Conservation (phyloP, 2,329 filamentous ascomycete genomes). For the Neonectria punicea region DNA sequence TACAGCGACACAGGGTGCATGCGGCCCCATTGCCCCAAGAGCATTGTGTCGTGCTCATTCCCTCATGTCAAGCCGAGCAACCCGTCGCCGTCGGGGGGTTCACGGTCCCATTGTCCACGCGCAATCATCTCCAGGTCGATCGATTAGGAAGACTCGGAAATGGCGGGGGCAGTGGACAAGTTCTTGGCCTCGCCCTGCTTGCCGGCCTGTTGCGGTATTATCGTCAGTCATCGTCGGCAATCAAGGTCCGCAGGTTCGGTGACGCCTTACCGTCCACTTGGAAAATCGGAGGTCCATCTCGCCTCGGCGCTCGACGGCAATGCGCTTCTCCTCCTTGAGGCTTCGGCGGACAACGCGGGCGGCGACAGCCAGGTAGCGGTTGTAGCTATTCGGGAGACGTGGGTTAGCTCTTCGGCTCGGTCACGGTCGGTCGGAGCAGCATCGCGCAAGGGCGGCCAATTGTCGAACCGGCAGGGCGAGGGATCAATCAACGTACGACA, state of each 20-base stretch:
- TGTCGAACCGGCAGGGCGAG: constrained; percentile 21
- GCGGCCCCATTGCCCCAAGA: constrained; percentile 35
- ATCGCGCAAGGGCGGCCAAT: constrained; percentile 23
- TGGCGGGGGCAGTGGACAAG: constrained; percentile 60
- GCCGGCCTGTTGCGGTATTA: constrained; percentile 77
- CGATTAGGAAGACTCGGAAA: constrained; percentile 51
- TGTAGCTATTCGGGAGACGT: constrained; percentile 77
- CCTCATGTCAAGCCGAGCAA: constrained; percentile 37
- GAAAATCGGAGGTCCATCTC: constrained; percentile 89
- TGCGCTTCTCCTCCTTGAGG: constrained; percentile 93
- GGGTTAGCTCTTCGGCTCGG: constrained; percentile 49
- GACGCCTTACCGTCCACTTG: constrained; percentile 84
- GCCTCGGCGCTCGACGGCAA: constrained; percentile 88
- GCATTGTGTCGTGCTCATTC: constrained; percentile 35
- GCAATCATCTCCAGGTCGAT: constrained; percentile 33
- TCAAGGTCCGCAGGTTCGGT: constrained; percentile 10
- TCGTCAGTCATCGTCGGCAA: constrained; percentile 37
- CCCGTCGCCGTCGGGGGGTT: constrained; percentile 17
- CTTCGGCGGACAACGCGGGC: constrained; percentile 95
- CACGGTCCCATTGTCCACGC: constrained; percentile 38
- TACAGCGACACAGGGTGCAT: constrained; percentile 46
- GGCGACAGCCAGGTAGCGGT: constrained; percentile 97
- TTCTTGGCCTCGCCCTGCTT: constrained; percentile 90
- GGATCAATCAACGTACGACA: constrained; percentile 77
- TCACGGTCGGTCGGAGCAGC: constrained; percentile 25